Evolutionary conservation across 495 filamentous ascomycete genomes (phyloP), one percentile per base, ranked within the genome.

Genomic region (Paragyromitra xinjiangensis): DNA sequence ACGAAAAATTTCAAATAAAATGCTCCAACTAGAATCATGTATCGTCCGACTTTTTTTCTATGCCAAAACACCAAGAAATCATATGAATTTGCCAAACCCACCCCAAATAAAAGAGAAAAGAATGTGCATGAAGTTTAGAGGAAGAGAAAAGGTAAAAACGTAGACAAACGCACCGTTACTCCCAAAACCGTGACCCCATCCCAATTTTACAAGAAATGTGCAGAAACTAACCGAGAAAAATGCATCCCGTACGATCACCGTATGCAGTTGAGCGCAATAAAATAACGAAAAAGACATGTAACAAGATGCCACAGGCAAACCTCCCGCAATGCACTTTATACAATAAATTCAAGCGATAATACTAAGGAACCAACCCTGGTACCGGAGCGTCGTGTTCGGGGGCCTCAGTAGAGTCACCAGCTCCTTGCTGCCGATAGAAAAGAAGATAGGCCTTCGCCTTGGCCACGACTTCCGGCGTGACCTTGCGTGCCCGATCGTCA

Each of bases 371-470:
- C 7, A 58, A 56, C 42, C 63, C 42, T 22, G 48, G 14, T 50
- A 48, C 11, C 19, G 58, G 58, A 37, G 34, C 1, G 48, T 40
- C 40, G 26, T 42, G 51, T 66, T 39, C n/a, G 42, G 69, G 29
- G 62, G 51, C 12, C 42, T 66, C 61, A 24, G 19, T 45, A 22
- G 42, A 53, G 37, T 67, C 69, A 24, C 56, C 37, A 14, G 9
- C 39, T 56, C 71, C 78, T 65, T 69, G 68, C 19, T 45, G 63
- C 19, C 69, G 73, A 34, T 81, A 81, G 44, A 81, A 81, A 61
- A 81, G 78, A 42, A 81, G 73, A 67, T 81, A 81, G n/a, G 79
- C 79, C 56, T 81, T 81, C 9, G 79, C 73, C 22, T 81, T 81
- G 39, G 55, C 40, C 26, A 81, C 79, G 45, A 71, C 39, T 45